A percentile compares a stretch with the other conserved stretches of the same genome.
These are phyloP conservation scores for Talaromyces sp. DNA, from an alignment of 2,329 filamentous ascomycete species.

Conservation along the genomic window DNA sequence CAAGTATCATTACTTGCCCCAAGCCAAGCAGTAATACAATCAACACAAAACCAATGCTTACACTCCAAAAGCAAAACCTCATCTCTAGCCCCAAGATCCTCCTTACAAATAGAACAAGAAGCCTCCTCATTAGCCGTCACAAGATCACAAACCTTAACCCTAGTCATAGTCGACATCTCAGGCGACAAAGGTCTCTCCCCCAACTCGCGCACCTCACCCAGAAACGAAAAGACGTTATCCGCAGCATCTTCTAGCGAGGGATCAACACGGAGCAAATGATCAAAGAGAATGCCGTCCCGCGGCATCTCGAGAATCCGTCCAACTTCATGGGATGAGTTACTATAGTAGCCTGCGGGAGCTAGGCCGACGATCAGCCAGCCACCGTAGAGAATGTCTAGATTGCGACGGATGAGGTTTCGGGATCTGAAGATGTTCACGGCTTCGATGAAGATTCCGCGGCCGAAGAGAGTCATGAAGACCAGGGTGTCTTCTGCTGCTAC, in stretches of 20 bases:
- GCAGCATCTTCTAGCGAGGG: not conserved
- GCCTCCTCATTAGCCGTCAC: not conserved
- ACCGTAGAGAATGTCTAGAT: not conserved
- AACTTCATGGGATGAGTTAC: not conserved
- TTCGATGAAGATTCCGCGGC: not conserved
- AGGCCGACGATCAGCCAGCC: not conserved
- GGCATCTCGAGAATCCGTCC: not conserved
- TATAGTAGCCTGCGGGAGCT: not conserved
- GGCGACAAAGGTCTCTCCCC: not conserved
- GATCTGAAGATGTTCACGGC: not conserved
- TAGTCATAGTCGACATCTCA: not conserved
- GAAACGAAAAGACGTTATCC: not conserved
- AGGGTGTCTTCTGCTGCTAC: not conserved
- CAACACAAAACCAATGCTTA: not conserved
- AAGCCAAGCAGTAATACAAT: not conserved
- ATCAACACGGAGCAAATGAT: not conserved
- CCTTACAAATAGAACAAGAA: not conserved
- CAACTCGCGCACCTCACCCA: not conserved
- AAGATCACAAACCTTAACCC: not conserved
- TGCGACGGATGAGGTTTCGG: not conserved
- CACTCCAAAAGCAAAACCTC: not conserved
- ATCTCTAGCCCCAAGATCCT: not conserved
- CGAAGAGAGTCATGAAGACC: not conserved
- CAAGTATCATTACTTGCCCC: not conserved
- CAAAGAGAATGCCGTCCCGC: not conserved